Conservation (phyloP, 139 green algal genomes). For the Chlamydomonas eustigma region DNA sequence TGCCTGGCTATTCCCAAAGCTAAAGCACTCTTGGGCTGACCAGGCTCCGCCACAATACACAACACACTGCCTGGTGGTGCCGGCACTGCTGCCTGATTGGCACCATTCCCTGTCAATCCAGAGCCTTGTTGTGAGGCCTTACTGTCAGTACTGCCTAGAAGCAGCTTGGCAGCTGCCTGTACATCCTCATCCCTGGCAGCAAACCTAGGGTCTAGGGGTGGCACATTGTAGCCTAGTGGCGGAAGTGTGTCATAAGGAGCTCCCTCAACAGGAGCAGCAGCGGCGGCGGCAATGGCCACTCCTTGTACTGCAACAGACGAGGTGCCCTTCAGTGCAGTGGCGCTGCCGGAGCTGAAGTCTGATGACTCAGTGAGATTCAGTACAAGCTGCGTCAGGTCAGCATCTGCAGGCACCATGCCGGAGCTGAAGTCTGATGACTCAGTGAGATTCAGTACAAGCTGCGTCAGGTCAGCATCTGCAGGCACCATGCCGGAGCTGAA, state of each 20-base stretch:
- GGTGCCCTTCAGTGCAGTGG: too few species aligned
- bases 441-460: too few species aligned
- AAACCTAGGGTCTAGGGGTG: slow-evolving; percentile 18
- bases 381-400: slow-evolving; percentile 15
- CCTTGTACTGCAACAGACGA: neutral
- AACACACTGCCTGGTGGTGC: neutral
- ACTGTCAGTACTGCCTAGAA: neutral
- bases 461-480: neutral
- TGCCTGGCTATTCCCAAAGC: slow-evolving; percentile 17
- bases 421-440: too few species aligned
- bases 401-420: neutral
- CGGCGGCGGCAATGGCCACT: too few species aligned
- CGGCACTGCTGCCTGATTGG: neutral
- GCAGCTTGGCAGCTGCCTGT: neutral
- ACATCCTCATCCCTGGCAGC: slow-evolving; percentile 19
- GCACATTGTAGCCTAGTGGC: slow-evolving; percentile 11
- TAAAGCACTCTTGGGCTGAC: slow-evolving; percentile 14
- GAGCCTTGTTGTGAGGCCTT: too few species aligned
- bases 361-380: slow-evolving; percentile 6
- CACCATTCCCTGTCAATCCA: too few species aligned
- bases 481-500: neutral
- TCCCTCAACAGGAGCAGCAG: too few species aligned
- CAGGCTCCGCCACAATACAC: slow-evolving; percentile 10
- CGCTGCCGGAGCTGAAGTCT: neutral
- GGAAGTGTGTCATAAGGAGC: too few species aligned